These are phyloP conservation scores for Metschnikowia cerradonensis DNA, from an alignment of 805 yeast species.

Conservation along the genomic window DNA sequence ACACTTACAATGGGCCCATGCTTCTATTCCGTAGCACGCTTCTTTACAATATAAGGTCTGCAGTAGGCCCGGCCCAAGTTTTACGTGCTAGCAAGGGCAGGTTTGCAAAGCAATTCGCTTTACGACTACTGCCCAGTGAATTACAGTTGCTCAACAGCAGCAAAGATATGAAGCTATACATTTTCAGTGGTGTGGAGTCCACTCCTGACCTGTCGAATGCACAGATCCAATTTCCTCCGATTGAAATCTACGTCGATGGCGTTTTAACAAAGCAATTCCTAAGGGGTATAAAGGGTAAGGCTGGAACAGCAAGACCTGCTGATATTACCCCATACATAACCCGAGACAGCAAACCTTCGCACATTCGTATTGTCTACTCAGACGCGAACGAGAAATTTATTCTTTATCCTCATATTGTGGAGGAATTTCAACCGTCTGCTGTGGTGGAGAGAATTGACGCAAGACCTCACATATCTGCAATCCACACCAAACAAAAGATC, in stretches of 20 bases:
- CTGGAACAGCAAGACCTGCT: slow-evolving; percentile 80
- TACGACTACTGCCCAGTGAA: slow-evolving; percentile 45
- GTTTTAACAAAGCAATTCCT: slow-evolving; percentile 36
- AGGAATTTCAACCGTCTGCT: slow-evolving; percentile 24
- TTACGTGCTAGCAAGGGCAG: slow-evolving; percentile 46
- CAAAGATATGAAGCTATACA: slow-evolving; percentile 34
- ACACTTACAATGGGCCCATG: slow-evolving; percentile 32
- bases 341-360: slow-evolving; percentile 26
- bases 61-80: slow-evolving; percentile 45
- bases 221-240: slow-evolving; percentile 65
- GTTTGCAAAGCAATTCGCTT: slow-evolving; percentile 29
- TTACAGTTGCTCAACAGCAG: slow-evolving; percentile 25
- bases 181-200: slow-evolving; percentile 50
- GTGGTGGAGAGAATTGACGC: slow-evolving; percentile 19
- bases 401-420: slow-evolving; percentile 58
- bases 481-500: slow-evolving; percentile 49
- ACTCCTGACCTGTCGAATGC: slow-evolving; percentile 24
- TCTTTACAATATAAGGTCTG: slow-evolving; percentile 48
- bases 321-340: slow-evolving; percentile 54
- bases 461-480: slow-evolving; percentile 50
- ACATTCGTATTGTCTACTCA: slow-evolving; percentile 53
- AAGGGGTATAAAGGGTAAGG: slow-evolving; percentile 70
- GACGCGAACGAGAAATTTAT: slow-evolving; percentile 50
- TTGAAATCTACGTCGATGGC: slow-evolving; percentile 63
- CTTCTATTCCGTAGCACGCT: slow-evolving; percentile 50